phyloP scores from a whole-genome alignment of 2,329 filamentous ascomycete genomes.

The Trichoderma atrobrunneum region DNA sequence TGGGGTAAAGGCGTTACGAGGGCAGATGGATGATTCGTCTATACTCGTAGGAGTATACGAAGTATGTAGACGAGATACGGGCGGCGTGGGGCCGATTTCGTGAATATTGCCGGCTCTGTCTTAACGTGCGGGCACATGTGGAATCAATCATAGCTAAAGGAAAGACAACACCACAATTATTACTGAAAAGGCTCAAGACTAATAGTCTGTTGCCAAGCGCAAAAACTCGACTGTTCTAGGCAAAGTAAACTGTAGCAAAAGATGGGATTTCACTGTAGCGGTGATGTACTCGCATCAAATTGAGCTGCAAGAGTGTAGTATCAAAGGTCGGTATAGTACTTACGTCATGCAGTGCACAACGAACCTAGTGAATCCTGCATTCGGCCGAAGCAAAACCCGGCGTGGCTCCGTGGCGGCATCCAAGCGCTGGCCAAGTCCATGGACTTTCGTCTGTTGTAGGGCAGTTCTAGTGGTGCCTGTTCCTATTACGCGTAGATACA shows the following conservation, averaged over 20 bases:
- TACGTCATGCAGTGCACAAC: slow-evolving; percentile 7
- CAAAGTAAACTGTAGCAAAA: not conserved
- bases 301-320: not conserved
- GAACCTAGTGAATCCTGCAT: not conserved
- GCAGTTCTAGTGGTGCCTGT: not conserved
- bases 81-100: not conserved
- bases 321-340: too few species aligned
- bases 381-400: not conserved
- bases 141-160: not conserved
- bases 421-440: not conserved
- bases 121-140: not conserved
- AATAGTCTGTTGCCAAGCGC: not conserved
- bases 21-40: not conserved
- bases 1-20: not conserved
- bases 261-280: not conserved
- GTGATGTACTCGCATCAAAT: not conserved
- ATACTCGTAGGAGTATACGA: not conserved
- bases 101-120: not conserved
- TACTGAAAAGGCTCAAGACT: not conserved
- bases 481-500: not conserved
- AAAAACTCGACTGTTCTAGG: not conserved
- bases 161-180: not conserved
- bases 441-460: slow-evolving; percentile 1
- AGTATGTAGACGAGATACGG: not conserved
- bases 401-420: not conserved